A percentile compares a stretch with the other conserved stretches of the same genome.
Conservation (phyloP, 768 basidiomycete species). For the Tylopilus plumbeoviolaceoides region DNA sequence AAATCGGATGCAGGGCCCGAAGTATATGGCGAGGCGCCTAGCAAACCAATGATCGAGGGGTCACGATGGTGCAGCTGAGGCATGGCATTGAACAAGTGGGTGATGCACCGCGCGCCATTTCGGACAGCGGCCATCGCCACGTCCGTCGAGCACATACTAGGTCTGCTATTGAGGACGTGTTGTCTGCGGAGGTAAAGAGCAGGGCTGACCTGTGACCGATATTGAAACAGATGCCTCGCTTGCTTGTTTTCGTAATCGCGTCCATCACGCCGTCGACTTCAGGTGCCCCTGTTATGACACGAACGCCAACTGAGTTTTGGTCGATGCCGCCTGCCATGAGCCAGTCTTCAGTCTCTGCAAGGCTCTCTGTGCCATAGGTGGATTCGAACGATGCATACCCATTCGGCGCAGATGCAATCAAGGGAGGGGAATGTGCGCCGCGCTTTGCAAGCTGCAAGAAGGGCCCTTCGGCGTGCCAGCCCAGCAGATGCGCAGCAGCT, state of each 20-base stretch:
- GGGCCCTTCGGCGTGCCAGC: constrained; percentile 91
- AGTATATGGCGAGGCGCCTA: constrained; percentile 71
- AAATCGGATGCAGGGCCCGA: constrained; percentile 35
- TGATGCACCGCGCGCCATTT: constrained; percentile 79
- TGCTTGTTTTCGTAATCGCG: constrained; percentile 53
- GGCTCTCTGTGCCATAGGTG: constrained; percentile 66
- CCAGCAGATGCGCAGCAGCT: constrained; percentile 68
- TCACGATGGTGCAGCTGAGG: constrained; percentile 86
- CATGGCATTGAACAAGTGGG: constrained; percentile 94
- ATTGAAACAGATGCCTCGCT: constrained; percentile 72
- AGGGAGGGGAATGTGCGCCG: constrained; percentile 73
- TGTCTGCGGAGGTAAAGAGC: not conserved
- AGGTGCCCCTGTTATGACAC: constrained; percentile 83
- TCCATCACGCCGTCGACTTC: constrained; percentile 82
- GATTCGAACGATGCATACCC: constrained; percentile 67
- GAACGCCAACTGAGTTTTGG: constrained; percentile 48
- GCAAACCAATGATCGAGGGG: constrained; percentile 84
- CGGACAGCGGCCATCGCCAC: constrained; percentile 67
- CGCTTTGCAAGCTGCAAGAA: constrained; percentile 81
- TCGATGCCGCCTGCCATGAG: constrained; percentile 38
- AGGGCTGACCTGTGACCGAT: constrained; percentile 77
- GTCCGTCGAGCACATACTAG: constrained; percentile 70
- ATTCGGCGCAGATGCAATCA: constrained; percentile 58
- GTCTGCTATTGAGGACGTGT: not conserved
- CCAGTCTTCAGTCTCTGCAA: constrained; percentile 66